A percentile compares a stretch with the other conserved stretches of the same genome.
phyloP scores from a whole-genome alignment of 805 yeast species.

The Nakazawaea siamensis region DNA sequence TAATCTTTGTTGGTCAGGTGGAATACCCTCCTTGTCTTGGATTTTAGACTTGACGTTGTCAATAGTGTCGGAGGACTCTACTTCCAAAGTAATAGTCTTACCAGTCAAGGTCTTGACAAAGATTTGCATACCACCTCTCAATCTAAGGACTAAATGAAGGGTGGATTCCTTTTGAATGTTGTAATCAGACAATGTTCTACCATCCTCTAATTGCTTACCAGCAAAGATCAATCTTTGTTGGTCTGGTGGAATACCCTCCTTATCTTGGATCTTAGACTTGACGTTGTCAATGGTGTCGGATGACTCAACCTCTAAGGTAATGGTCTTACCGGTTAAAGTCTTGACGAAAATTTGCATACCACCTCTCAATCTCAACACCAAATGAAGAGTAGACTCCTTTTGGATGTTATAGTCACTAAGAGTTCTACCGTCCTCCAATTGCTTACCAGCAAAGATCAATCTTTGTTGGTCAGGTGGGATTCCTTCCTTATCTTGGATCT shows the following conservation, averaged over 20 bases:
- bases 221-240: constrained; percentile 38
- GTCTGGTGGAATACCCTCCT: constrained; percentile 37
- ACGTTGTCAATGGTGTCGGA: constrained; percentile 37
- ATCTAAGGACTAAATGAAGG: constrained; percentile 25
- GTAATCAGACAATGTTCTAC: constrained; percentile 92
- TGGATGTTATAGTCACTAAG: constrained; percentile 70
- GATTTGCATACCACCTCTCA: constrained; percentile 67
- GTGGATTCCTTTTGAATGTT: constrained; percentile 39
- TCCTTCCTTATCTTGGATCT: constrained; percentile 35
- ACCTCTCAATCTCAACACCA: constrained; percentile 31
- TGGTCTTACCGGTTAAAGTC: constrained; percentile 86
- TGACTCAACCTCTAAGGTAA: constrained; percentile 64
- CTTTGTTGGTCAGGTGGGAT: constrained; percentile 37
- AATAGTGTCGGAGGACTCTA: constrained; percentile 97
- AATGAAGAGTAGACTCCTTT: constrained; percentile 32
- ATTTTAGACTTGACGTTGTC: constrained; percentile 98
- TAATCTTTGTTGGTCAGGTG: constrained; percentile 99
- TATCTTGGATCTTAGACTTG: constrained; percentile 33
- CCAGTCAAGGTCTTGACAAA: constrained; percentile 88
- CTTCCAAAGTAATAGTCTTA: constrained; percentile 88
- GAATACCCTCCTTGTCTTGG: constrained; percentile 99
- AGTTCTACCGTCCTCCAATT: constrained; percentile 72
- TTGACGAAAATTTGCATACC: constrained; percentile 86
- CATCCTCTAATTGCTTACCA: constrained; percentile 45
- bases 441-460: constrained; percentile 39